A percentile compares a stretch with the other conserved stretches of the same genome.
phyloP scores from a whole-genome alignment of 192 early-diverging fungal species.

The Oehlia diaphana region DNA sequence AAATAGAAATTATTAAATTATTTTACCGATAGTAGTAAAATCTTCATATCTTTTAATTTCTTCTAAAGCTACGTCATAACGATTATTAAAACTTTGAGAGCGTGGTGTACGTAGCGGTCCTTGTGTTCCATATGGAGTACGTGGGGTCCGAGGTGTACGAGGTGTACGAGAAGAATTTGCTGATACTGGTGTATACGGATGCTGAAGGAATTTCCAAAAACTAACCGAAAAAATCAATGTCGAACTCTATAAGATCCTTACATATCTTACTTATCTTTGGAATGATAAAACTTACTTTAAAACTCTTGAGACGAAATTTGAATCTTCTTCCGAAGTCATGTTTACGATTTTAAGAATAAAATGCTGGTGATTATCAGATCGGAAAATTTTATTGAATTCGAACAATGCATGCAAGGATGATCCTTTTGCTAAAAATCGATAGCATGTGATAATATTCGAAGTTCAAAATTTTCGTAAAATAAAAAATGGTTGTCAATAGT shows the following conservation, averaged over 20 bases:
- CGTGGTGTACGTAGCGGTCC: not conserved
- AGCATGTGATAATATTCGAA: too few species aligned
- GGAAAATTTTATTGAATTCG: too few species aligned
- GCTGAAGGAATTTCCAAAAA: constrained; percentile 12
- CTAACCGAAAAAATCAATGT: constrained; percentile 1
- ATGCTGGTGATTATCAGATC: too few species aligned
- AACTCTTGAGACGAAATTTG: not conserved
- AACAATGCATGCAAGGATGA: too few species aligned
- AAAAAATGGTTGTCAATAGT: not conserved
- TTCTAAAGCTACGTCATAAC: constrained; percentile 49
- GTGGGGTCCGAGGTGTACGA: not conserved
- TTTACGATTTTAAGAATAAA: too few species aligned
- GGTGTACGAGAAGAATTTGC: not conserved
- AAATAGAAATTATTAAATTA: not conserved
- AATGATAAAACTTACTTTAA: constrained; percentile 5
- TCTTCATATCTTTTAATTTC: constrained; percentile 62
- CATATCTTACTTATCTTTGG: not conserved
- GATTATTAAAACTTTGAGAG: not conserved
- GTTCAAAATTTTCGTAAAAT: not conserved
- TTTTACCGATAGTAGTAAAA: constrained; percentile 64
- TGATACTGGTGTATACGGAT: not conserved
- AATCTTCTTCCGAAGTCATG: not conserved
- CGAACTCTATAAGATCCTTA: not conserved
- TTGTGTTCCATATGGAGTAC: not conserved
- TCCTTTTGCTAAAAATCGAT: too few species aligned